These are phyloP conservation scores for Pythium rhizo-oryzae DNA, from an alignment of 352 stramenopile species.

Conservation along the genomic window DNA sequence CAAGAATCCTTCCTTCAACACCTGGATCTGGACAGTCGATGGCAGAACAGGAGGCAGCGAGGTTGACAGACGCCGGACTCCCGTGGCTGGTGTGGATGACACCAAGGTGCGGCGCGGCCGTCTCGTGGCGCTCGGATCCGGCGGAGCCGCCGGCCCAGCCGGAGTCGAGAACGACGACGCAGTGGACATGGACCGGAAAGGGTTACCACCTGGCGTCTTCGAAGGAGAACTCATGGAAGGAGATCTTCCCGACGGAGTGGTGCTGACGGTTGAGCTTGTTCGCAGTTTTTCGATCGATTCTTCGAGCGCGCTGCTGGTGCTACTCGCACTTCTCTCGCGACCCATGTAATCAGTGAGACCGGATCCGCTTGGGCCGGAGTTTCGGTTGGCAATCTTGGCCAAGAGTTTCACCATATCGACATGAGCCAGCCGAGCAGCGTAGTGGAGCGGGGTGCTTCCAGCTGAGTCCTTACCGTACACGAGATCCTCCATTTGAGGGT, in stretches of 20 bases:
- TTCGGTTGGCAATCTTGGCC: constrained; percentile 84
- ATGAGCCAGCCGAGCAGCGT: constrained; percentile 72
- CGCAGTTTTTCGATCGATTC: constrained; percentile 58
- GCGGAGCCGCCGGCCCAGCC: constrained; percentile 15
- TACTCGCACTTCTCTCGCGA: constrained; percentile 67
- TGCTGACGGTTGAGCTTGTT: constrained; percentile 28
- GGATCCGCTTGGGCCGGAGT: constrained; percentile 52
- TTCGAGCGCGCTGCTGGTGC: constrained; percentile 54
- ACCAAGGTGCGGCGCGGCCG: constrained; percentile 67
- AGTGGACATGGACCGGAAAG: constrained; percentile 29
- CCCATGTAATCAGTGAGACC: constrained; percentile 44
- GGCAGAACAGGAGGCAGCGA: constrained; percentile 61
- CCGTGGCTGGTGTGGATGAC: constrained; percentile 48
- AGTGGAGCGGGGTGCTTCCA: constrained; percentile 87
- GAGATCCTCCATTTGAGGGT: constrained; percentile 80
- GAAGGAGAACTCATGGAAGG: constrained; percentile 22
- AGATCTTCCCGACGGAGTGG: constrained; percentile 14
- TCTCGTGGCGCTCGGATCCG: constrained; percentile 17
- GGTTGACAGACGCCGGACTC: constrained; percentile 46
- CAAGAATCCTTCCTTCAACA: constrained; percentile 85
- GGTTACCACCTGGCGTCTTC: constrained; percentile 18
- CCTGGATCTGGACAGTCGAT: constrained; percentile 68
- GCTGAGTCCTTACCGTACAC: constrained; percentile 79
- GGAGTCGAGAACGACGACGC: constrained; percentile 33
- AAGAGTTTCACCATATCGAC: constrained; percentile 87